Percentiles rank a stretch among this genome's conserved stretches.
Evolutionary conservation across 108 stramenopile genomes (phyloP).

Genomic region (Nitzschia putrida): DNA sequence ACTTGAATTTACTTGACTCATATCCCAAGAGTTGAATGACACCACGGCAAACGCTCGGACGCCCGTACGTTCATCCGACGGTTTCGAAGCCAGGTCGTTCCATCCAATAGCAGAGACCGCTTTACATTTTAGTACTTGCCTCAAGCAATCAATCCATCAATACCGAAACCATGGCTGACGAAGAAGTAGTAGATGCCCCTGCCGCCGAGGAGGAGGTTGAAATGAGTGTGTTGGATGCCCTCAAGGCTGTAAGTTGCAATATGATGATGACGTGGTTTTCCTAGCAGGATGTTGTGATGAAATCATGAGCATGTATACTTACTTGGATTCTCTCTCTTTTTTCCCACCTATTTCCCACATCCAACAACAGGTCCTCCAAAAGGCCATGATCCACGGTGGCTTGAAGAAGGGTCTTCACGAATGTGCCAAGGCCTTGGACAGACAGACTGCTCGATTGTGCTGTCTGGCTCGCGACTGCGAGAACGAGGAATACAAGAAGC

Average conservation of each 20-base stretch:
- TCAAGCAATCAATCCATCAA: background rate
- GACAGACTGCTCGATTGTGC: constrained; percentile 95
- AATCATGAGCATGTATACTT: background rate
- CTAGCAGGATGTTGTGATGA: background rate
- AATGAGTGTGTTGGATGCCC: constrained; percentile 95
- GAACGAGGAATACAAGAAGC: constrained; percentile 98
- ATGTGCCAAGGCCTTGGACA: constrained; percentile 98
- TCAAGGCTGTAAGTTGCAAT: constrained; percentile 85
- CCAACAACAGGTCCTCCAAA: constrained; percentile 84
- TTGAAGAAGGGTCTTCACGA: constrained; percentile 99
- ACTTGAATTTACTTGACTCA: too few relatives aligned
- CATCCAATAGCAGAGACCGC: too few relatives aligned
- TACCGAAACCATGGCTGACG: constrained; percentile 65
- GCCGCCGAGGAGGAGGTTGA: constrained; percentile 89
- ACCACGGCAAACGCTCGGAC: too few relatives aligned
- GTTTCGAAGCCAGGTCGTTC: too few relatives aligned
- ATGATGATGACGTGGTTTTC: background rate
- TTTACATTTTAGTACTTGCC: too few relatives aligned
- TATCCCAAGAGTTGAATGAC: too few relatives aligned
- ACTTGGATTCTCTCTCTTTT: background rate
- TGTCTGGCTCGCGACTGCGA: constrained; percentile 99
- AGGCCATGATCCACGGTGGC: constrained; percentile 97
- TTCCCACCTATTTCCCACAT: background rate
- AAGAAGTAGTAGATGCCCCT: constrained; percentile 60
- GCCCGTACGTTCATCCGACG: too few relatives aligned